A percentile compares a stretch with the other conserved stretches of the same genome.
phyloP scores from a whole-genome alignment of 441 rosid species.

The Euphorbia celastroides region DNA sequence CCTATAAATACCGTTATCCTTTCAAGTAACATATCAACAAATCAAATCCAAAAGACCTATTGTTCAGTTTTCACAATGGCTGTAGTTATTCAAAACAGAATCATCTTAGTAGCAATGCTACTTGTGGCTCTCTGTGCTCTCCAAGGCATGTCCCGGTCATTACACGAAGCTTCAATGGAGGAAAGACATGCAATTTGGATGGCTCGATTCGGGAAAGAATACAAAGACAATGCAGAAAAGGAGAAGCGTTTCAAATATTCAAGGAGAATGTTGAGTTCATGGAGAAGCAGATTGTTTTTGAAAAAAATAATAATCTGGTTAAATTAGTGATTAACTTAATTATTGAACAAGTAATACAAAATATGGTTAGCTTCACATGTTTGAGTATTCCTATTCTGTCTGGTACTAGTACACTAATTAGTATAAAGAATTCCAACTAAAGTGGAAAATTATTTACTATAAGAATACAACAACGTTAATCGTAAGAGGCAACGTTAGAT shows the following conservation, averaged over 20 bases:
- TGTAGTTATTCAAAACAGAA: neutral
- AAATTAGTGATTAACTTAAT: no score
- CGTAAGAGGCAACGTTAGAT: no score
- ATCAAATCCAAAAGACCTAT: neutral
- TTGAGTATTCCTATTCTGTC: no score
- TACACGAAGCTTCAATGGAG: slow-evolving; percentile 22
- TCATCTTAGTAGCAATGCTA: slow-evolving; percentile 1
- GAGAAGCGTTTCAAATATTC: slow-evolving; percentile 55
- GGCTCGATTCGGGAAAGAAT: slow-evolving; percentile 27
- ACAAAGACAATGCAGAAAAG: slow-evolving; percentile 31
- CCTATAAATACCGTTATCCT: slow-evolving; percentile 18
- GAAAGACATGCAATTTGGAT: slow-evolving; percentile 42
- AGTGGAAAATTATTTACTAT: no score
- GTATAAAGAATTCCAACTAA: no score
- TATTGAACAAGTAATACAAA: no score
- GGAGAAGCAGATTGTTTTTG: no score
- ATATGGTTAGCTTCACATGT: no score
- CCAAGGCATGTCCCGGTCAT: slow-evolving; percentile 30
- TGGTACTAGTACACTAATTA: no score
- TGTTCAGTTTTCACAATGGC: slow-evolving; percentile 1
- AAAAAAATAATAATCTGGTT: no score
- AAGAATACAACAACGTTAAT: no score
- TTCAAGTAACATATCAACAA: neutral
- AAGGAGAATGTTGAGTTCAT: slow-evolving; percentile 64
- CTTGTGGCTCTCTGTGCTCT: slow-evolving; percentile 26